Evolutionary conservation across 2,329 filamentous ascomycete genomes (phyloP).

Genomic region (Aspergillus tubingensis): DNA sequence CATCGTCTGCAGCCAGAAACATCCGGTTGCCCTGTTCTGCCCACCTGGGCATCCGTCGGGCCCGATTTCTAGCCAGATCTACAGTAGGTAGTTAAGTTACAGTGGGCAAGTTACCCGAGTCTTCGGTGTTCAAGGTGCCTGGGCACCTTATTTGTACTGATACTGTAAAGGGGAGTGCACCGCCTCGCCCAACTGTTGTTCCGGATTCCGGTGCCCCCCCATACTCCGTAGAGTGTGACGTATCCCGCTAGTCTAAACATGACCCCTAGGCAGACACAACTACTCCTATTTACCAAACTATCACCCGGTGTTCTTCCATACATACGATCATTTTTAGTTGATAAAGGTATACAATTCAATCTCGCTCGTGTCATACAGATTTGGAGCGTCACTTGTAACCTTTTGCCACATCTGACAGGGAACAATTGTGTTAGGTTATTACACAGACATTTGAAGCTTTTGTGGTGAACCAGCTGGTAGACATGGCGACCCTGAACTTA

Average conservation of each 20-base stretch:
- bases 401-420: background rate
- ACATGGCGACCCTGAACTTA: conserved; percentile 78
- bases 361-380: background rate
- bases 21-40: too few species aligned
- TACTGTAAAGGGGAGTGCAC: background rate
- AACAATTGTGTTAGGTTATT: too few species aligned
- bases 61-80: too few species aligned
- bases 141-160: background rate
- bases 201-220: background rate
- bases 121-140: too few species aligned
- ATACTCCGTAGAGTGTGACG: conserved; percentile 2
- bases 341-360: background rate
- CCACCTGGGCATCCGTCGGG: too few species aligned
- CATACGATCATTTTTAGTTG: background rate
- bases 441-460: background rate
- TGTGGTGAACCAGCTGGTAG: background rate
- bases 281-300: background rate
- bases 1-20: too few species aligned
- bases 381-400: too few species aligned
- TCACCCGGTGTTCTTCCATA: background rate
- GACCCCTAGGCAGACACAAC: background rate
- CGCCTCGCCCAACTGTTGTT: background rate
- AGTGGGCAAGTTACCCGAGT: too few species aligned
- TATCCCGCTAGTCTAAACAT: background rate
- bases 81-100: too few species aligned